Percentiles rank a stretch among this genome's conserved stretches.
Evolutionary conservation across 306 rosid genomes (phyloP).

Genomic region (Cucurbita argyrosperma): DNA sequence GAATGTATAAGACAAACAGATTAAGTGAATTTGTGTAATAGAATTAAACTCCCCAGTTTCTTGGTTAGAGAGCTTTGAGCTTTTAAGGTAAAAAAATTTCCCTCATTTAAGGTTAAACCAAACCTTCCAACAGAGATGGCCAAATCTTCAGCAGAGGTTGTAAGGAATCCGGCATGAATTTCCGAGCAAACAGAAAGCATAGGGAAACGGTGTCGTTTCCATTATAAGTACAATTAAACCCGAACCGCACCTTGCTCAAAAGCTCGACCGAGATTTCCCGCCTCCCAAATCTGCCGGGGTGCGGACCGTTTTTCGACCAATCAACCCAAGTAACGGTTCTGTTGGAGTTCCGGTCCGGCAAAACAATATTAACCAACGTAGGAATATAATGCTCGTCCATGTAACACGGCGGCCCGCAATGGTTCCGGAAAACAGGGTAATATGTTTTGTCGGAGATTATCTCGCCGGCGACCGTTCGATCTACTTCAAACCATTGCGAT

Average conservation of each 20-base stretch:
- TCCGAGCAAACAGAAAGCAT: conserved; percentile 36
- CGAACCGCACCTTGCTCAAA: conserved; percentile 21
- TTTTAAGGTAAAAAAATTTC: too few relatives aligned
- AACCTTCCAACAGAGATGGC: background rate
- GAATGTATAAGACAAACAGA: too few relatives aligned
- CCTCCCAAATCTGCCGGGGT: conserved; percentile 31
- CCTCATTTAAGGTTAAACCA: background rate
- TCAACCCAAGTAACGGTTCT: conserved; percentile 46
- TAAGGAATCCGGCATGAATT: conserved; percentile 24
- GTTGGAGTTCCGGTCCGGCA: conserved; percentile 22
- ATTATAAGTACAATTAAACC: conserved; percentile 17
- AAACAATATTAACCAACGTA: conserved; percentile 20
- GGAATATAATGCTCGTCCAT: conserved; percentile 47
- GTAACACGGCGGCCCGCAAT: conserved; percentile 39
- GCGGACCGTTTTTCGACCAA: conserved; percentile 42
- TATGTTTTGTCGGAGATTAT: conserved; percentile 25
- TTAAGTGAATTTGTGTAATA: too few relatives aligned
- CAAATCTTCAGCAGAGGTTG: conserved; percentile 15
- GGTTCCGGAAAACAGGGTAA: conserved; percentile 22
- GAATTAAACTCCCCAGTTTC: too few relatives aligned
- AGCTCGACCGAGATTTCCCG: conserved; percentile 14
- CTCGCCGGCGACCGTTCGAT: conserved; percentile 17
- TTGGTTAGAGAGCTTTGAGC: too few relatives aligned
- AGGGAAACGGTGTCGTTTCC: background rate
- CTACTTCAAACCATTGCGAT: conserved; percentile 40